Percentiles rank a stretch among this genome's conserved stretches.
These are phyloP conservation scores for Pestalotiopsis sp. DNA, from an alignment of 2,329 filamentous ascomycete genomes.

Conservation along the genomic window DNA sequence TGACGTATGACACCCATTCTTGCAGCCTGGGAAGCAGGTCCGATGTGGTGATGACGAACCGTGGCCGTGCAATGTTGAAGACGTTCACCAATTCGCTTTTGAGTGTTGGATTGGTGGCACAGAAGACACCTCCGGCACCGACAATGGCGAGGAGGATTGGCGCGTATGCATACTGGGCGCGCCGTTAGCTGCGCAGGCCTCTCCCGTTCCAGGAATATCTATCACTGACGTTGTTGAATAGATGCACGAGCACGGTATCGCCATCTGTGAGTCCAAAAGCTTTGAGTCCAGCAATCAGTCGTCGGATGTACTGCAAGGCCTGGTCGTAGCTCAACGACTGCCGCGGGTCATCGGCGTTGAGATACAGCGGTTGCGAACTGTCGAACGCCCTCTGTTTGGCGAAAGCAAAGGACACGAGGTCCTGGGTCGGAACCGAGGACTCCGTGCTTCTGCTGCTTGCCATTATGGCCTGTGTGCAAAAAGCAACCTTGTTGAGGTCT, in stretches of 20 bases:
- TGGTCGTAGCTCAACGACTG: conserved; percentile 37
- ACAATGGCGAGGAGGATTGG: conserved; percentile 43
- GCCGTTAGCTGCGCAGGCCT: background rate
- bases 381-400: conserved; percentile 35
- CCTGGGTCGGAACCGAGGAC: conserved; percentile 16
- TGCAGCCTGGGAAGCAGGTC: conserved; percentile 17
- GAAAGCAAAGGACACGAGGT: conserved; percentile 44
- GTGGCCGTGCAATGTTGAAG: conserved; percentile 43
- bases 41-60: conserved; percentile 44
- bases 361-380: conserved; percentile 39
- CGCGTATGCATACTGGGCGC: conserved; percentile 39
- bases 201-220: background rate
- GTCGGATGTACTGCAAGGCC: conserved; percentile 35
- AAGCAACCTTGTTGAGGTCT: background rate
- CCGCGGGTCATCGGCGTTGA: conserved; percentile 41
- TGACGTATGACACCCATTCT: background rate
- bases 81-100: conserved; percentile 51
- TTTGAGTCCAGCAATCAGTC: conserved; percentile 1
- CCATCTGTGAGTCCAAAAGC: conserved; percentile 4
- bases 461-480: background rate
- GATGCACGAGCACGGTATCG: conserved; percentile 4
- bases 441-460: background rate
- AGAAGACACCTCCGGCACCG: conserved; percentile 49
- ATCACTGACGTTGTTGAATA: conserved; percentile 11
- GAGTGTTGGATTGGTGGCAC: conserved; percentile 52